These are phyloP conservation scores for Rhodamnia argentea DNA, from an alignment of 345 rosid species.

Conservation along the genomic window DNA sequence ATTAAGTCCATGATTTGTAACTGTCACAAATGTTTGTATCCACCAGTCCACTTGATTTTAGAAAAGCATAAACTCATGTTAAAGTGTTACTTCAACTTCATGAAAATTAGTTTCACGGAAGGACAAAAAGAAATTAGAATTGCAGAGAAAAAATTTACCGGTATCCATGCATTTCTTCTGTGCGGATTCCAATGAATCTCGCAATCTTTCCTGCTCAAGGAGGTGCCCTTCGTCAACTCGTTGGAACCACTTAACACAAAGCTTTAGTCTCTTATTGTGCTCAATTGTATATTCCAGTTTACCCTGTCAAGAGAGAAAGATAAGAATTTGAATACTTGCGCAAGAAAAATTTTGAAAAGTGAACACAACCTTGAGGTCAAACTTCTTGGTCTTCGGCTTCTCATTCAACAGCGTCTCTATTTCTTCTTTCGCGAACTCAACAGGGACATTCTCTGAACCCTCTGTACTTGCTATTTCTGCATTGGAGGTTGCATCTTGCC, in stretches of 20 bases:
- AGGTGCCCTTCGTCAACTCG: conserved; percentile 48
- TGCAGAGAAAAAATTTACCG: conserved; percentile 20
- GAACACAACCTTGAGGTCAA: conserved; percentile 62
- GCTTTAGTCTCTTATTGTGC: conserved; percentile 57
- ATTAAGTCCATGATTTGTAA: background rate
- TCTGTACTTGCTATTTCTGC: conserved; percentile 32
- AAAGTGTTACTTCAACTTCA: background rate
- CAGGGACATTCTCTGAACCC: conserved; percentile 22
- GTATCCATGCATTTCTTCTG: conserved; percentile 41
- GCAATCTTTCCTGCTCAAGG: conserved; percentile 49
- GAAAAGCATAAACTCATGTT: background rate
- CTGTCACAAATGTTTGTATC: background rate
- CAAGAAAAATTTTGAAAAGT: background rate
- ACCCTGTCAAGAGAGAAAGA: conserved; percentile 24
- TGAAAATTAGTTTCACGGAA: background rate
- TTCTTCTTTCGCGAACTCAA: conserved; percentile 71
- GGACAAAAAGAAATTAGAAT: background rate
- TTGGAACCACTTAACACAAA: conserved; percentile 70
- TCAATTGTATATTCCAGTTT: conserved; percentile 47
- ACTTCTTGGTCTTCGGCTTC: conserved; percentile 55
- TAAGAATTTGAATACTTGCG: background rate
- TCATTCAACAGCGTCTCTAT: conserved; percentile 63
- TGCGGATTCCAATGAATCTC: conserved; percentile 36
- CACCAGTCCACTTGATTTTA: background rate
- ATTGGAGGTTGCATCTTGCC: conserved; percentile 31